phyloP scores from a whole-genome alignment of 768 basidiomycete genomes.

The Lactifluus subvellereus region DNA sequence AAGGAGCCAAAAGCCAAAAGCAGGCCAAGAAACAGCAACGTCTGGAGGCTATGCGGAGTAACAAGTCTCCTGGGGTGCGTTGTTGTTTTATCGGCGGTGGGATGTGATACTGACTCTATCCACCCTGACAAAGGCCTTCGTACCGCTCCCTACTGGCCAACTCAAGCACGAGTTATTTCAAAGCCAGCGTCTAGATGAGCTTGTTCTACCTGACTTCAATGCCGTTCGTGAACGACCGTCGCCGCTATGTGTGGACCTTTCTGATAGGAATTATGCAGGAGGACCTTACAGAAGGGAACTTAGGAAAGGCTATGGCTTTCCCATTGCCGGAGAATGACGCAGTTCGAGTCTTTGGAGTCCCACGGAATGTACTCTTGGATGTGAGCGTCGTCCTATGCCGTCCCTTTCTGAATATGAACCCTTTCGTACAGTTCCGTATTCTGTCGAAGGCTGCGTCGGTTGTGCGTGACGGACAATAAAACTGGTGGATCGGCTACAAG shows the following conservation, averaged over 20 bases:
- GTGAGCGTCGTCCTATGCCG: neutral
- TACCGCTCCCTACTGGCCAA: conserved; percentile 36
- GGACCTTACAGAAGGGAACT: conserved; percentile 11
- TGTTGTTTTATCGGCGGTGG: neutral
- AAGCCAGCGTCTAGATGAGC: conserved; percentile 32
- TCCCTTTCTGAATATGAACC: neutral
- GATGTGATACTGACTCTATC: neutral
- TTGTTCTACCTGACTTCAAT: conserved; percentile 39
- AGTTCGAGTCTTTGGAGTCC: conserved; percentile 15
- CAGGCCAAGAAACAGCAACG: conserved; percentile 7
- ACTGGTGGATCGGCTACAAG: conserved; percentile 46
- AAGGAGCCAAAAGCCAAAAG: conserved; percentile 13
- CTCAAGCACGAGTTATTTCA: conserved; percentile 41
- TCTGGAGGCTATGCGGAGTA: conserved; percentile 7
- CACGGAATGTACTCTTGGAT: conserved; percentile 17
- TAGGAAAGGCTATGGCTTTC: conserved; percentile 18
- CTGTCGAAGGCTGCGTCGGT: conserved; percentile 69
- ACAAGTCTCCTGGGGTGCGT: conserved; percentile 20
- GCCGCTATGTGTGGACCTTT: neutral
- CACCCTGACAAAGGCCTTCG: conserved; percentile 35
- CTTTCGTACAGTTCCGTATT: conserved; percentile 49
- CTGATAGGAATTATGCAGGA: conserved; percentile 1
- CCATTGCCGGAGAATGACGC: conserved; percentile 24
- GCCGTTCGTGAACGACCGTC: conserved; percentile 33
- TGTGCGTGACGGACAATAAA: conserved; percentile 61